phyloP scores from a whole-genome alignment of 1,139 yeast species.

The Hemisphaericaspora xylofermentans region DNA sequence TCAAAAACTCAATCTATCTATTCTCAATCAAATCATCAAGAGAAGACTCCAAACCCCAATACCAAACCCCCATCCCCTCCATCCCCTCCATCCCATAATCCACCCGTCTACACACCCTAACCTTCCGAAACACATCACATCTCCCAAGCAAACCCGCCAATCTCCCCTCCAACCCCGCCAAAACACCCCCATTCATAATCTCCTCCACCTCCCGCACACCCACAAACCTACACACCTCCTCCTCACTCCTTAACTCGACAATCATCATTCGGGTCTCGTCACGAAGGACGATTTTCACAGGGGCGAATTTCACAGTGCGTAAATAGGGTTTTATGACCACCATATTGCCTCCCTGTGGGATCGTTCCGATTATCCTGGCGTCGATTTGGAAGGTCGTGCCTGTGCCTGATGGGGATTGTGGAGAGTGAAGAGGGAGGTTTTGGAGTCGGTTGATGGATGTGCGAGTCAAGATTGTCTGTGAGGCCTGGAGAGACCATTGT shows the following conservation, averaged over 20 bases:
- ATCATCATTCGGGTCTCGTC: constrained; percentile 16
- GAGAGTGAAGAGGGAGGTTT: background rate
- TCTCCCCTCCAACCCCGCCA: constrained; percentile 5
- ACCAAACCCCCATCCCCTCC: constrained; percentile 1
- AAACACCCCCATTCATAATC: constrained; percentile 10
- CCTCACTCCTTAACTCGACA: constrained; percentile 26
- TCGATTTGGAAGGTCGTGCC: constrained; percentile 18
- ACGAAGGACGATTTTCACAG: constrained; percentile 23
- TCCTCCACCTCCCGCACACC: constrained; percentile 32
- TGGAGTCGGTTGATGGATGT: background rate
- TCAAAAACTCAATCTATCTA: background rate
- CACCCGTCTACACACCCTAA: background rate
- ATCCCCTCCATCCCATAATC: background rate
- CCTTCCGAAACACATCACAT: background rate
- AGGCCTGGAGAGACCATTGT: background rate
- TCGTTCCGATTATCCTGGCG: constrained; percentile 18
- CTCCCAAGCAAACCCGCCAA: constrained; percentile 8
- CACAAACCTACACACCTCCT: constrained; percentile 30
- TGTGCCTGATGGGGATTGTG: background rate
- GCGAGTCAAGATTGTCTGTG: background rate
- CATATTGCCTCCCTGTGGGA: constrained; percentile 21
- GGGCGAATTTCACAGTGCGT: constrained; percentile 29
- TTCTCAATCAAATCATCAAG: constrained; percentile 5
- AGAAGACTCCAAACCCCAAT: constrained; percentile 9
- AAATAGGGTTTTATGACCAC: constrained; percentile 31